Percentiles rank a stretch among this genome's conserved stretches.
Conservation (phyloP, 192 early-diverging fungal genomes). For the Allomyces arbusculus region DNA sequence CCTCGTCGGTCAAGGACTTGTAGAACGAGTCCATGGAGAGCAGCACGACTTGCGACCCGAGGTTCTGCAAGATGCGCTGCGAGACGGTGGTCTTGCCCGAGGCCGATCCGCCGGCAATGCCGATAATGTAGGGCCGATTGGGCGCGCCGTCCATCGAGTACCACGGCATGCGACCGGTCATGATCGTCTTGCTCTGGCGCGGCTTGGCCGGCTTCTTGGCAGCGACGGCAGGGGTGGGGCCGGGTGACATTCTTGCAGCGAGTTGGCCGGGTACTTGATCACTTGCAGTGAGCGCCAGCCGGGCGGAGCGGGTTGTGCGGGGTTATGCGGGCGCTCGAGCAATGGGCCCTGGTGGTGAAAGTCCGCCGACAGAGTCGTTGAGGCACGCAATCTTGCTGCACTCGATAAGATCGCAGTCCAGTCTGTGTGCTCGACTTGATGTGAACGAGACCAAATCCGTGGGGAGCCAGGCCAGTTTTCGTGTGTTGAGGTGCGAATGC, state of each 20-base stretch:
- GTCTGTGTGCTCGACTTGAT: no score
- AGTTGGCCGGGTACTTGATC: background rate
- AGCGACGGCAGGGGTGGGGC: background rate
- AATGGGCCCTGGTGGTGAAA: no score
- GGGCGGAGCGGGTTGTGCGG: no score
- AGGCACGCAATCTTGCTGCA: no score
- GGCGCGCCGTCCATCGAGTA: constrained; percentile 16
- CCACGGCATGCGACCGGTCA: constrained; percentile 5
- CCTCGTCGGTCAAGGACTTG: constrained; percentile 55
- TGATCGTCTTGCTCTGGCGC: background rate
- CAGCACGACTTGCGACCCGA: constrained; percentile 49
- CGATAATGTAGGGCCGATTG: constrained; percentile 26
- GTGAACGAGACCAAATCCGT: no score
- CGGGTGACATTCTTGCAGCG: background rate
- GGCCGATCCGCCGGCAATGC: constrained; percentile 30
- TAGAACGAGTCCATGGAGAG: constrained; percentile 96
- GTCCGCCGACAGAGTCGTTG: no score
- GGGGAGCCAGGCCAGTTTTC: no score
- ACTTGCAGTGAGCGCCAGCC: background rate
- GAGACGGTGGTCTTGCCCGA: constrained; percentile 34
- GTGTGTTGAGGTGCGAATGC: no score
- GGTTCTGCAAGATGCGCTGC: constrained; percentile 21
- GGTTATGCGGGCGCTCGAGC: no score
- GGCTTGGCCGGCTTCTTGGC: background rate
- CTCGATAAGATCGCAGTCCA: no score